Evolutionary conservation across 2,329 filamentous ascomycete genomes (phyloP), one percentile per base, ranked within the genome.

Genomic region (Byssoonygena ceratinophila): DNA sequence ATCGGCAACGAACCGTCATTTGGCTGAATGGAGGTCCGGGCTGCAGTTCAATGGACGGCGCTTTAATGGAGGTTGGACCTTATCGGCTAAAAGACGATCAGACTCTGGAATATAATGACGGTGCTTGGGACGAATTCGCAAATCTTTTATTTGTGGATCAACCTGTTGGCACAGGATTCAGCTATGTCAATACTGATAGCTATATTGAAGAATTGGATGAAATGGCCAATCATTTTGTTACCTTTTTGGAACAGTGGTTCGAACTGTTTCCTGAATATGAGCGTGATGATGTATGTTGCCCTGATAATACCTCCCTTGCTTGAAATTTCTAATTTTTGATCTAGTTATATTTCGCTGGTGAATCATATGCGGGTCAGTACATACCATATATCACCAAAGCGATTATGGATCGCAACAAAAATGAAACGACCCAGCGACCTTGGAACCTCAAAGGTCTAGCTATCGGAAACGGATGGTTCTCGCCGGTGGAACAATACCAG

Each of bases 121-220:
- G 92, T n/a, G 90, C 89, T 0, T 98, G 94, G 94, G 85, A 95
- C 68, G 91, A 98, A 72, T 98, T 97, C 64, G 88, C 92, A 58
- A 98, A 98, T 63, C 70, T 98, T 48, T 80, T 98, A 54, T 98
- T 98, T 65, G 87, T 98, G 55, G 92, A 98, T 65, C 94, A 97
- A 65, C 92, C 92, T 0, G 90, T 97, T 32, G 94, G 92, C 11
- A 96, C 91, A 1, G 92, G 92, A 2, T 98, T 86, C 73, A 98
- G 92, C 71, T 97, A 92, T 65, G 90, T 90, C 64, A 85, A 95
- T 64, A 92, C 87, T 12, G 79, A 98, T 68, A 86, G 82, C 62
- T 97, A 87, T 64, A 68, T 96, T 16, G 81, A 84, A 59, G 91
- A 96, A 66, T 76, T 98, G 55, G 79, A 85, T 54, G 80, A 90